These are phyloP conservation scores for Aspergillus ruber DNA, from an alignment of 2,329 filamentous ascomycete species.

Conservation along the genomic window DNA sequence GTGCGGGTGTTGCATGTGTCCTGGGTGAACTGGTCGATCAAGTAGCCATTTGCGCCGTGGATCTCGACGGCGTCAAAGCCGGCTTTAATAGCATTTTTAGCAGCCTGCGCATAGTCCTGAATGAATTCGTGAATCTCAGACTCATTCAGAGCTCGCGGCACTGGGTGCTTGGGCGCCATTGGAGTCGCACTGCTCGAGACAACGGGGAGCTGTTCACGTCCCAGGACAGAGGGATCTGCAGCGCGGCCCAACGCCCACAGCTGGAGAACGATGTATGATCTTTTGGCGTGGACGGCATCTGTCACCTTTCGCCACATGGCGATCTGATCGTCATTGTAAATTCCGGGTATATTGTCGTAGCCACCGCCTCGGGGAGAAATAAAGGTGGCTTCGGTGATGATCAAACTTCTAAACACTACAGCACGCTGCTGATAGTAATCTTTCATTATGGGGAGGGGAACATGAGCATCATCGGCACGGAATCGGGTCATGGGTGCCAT, in stretches of 20 bases:
- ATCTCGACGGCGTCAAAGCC: not conserved
- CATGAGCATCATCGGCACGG: constrained; percentile 42
- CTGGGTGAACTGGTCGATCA: not conserved
- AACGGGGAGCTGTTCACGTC: constrained; percentile 8
- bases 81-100: not conserved
- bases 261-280: constrained; percentile 56
- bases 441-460: constrained; percentile 38
- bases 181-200: constrained; percentile 16
- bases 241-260: constrained; percentile 57
- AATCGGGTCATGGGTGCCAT: constrained; percentile 55
- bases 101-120: not conserved
- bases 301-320: constrained; percentile 56
- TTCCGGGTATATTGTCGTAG: constrained; percentile 50
- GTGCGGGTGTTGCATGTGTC: not conserved
- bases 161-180: constrained; percentile 28
- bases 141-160: constrained; percentile 48
- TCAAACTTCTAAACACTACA: constrained; percentile 47
- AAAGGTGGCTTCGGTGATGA: constrained; percentile 55
- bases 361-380: constrained; percentile 44
- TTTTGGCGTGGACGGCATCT: constrained; percentile 57
- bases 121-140: constrained; percentile 21
- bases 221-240: constrained; percentile 33
- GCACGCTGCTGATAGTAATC: constrained; percentile 53
- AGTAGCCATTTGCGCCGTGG: not conserved
- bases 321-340: constrained; percentile 51